Evolutionary conservation across 2,329 filamentous ascomycete species (phyloP).

Genomic region (Paramyrothecium roridum): DNA sequence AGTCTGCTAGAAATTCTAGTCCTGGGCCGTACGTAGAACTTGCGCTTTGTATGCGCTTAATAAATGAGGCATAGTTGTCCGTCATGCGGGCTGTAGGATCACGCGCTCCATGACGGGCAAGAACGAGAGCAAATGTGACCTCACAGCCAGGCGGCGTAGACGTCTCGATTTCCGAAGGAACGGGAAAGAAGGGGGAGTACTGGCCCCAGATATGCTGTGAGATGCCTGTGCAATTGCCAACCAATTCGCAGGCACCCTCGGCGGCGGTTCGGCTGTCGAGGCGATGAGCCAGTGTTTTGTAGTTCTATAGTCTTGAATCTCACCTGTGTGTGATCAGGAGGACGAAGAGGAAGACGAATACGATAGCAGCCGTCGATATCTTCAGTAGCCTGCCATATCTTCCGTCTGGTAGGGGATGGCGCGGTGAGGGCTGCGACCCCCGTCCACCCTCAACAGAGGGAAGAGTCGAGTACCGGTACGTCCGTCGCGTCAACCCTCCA

Average conservation of each 20-base stretch:
- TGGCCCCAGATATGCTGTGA: slow-evolving; percentile 77
- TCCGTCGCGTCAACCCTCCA: background rate
- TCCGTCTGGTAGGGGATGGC: background rate
- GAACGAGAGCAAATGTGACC: slow-evolving; percentile 74
- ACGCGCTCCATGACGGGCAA: slow-evolving; percentile 82
- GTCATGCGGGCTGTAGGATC: slow-evolving; percentile 73
- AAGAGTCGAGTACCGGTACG: background rate
- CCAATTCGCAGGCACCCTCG: slow-evolving; percentile 16
- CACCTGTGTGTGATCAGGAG: background rate
- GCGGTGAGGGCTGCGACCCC: background rate
- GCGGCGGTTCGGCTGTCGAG: slow-evolving; percentile 5
- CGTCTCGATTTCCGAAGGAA: slow-evolving; percentile 61
- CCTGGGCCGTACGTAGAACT: slow-evolving; percentile 56
- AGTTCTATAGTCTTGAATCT: background rate
- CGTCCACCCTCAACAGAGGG: background rate
- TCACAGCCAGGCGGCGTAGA: slow-evolving; percentile 65
- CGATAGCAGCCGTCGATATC: background rate
- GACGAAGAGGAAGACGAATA: background rate
- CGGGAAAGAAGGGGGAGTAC: slow-evolving; percentile 81
- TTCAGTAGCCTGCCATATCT: background rate
- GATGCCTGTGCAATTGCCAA: slow-evolving; percentile 47
- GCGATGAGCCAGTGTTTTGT: background rate
- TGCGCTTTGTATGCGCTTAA: slow-evolving; percentile 61
- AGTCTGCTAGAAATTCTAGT: slow-evolving; percentile 69
- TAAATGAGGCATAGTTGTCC: slow-evolving; percentile 56